Evolutionary conservation across 371 early-diverging fungal genomes (phyloP), one percentile per base, ranked within the genome.

Genomic region (Thermomucor indicae-seudaticae): DNA sequence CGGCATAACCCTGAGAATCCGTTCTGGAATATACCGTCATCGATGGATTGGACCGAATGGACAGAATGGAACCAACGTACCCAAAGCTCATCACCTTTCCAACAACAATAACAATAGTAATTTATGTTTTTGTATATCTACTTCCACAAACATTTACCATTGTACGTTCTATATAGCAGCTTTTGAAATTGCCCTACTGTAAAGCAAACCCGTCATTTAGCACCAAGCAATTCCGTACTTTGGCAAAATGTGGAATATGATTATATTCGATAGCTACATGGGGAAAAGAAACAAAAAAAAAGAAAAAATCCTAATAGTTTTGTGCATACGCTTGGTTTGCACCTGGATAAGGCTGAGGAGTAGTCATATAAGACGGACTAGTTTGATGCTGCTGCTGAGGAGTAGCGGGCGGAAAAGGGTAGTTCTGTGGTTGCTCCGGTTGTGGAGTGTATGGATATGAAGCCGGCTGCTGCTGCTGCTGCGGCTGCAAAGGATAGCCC

Each of bases 1-100:
- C 62, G 64, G 19, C 64, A 69, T 27, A 70, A 68, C 20, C 69
- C 75, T 32, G 60, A 67, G 35, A 75, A 75, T 44, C 71, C 75
- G 0, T 71, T 75, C 47, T 65, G 56, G 32, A 54, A 63, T n/a
- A 67, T 75, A 14, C 75, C 75, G 17, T 49, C 65, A 10, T 71
- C 71, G 0, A 67, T 68, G 63, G 75, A 75, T 40, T 69, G 69
- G 71, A 53, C 65, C 2, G 75, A 75, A 41, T 71, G 71, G 71
- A 60, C 54, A 11, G 65, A 68, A 38, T 73, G 69, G 69, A 69
- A 37, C 10, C 37, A 37, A 37, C 14, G 19, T 5, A 5, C 37
- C 3, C 37, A 37, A 37, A 19, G 10, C 3, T 11, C 37, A n/a
- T n/a, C n/a, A n/a, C n/a, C n/a, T n/a, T n/a, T n/a, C n/a, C n/a